phyloP scores from a whole-genome alignment of 805 yeast species.

The Myxozyma mucilagina region DNA sequence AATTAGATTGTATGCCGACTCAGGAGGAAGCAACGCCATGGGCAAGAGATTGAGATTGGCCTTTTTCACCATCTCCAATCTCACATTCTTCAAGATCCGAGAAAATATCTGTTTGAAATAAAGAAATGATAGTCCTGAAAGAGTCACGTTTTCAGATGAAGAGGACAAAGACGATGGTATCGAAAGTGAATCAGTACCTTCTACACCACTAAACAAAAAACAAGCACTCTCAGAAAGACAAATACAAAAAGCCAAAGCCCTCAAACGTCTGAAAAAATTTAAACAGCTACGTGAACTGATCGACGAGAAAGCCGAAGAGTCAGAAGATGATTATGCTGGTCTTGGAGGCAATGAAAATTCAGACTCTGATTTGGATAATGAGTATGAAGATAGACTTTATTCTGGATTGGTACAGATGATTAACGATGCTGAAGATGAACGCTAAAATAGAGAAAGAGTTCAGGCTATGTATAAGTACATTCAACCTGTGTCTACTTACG shows the following conservation, averaged over 20 bases:
- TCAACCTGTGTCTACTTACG: no score
- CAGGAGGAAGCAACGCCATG: no score
- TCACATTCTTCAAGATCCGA: not conserved
- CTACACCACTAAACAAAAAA: not conserved
- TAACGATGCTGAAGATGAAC: constrained; percentile 62
- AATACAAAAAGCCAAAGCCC: constrained; percentile 13
- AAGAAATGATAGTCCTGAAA: constrained; percentile 6
- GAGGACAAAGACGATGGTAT: not conserved
- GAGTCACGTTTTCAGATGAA: constrained; percentile 5
- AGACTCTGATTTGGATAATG: constrained; percentile 57
- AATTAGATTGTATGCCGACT: not conserved
- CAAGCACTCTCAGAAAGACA: constrained; percentile 5
- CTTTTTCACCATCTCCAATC: not conserved
- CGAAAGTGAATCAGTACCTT: not conserved
- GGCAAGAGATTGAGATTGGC: constrained; percentile 4
- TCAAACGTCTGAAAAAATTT: constrained; percentile 19
- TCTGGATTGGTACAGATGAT: constrained; percentile 44
- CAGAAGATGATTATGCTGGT: constrained; percentile 87
- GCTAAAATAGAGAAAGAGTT: constrained; percentile 48
- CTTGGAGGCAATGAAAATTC: constrained; percentile 55
- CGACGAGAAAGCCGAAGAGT: constrained; percentile 84
- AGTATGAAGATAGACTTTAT: constrained; percentile 43
- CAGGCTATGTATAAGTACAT: constrained; percentile 51
- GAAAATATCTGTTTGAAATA: not conserved
- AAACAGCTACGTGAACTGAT: constrained; percentile 54